Base-by-base conservation (phyloP, 2,329 filamentous ascomycete species). In the Mycocentrospora acerina region DNA sequence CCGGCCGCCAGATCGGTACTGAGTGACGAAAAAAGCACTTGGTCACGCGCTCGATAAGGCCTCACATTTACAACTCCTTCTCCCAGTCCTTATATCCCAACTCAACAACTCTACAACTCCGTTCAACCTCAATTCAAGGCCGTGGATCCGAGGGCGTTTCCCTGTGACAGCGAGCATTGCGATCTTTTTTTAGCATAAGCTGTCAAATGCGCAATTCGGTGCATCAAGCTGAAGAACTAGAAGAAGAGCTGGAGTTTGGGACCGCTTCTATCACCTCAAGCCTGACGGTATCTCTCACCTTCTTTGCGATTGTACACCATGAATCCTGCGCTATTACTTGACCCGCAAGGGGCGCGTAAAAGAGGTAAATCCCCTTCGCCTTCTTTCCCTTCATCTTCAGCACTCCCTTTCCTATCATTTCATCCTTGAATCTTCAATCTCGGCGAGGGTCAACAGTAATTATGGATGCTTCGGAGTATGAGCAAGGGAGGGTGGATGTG, bases 291-390 rank as follows among this genome's bases (percentile, higher is more conserved):
- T 22, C 19, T 22, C 19, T 22, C 19, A 22, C 19, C 19, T 11
- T 40, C 19, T 37, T 46, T 45, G 22, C 30, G 29, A 9, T 7
- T 44, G 30, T 44, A 36, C 44, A 46, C 15, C 35, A 55, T 59
- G 52, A 53, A 59, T 36, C 53, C 53, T 14, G 51, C 51, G 37
- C 40, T 59, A 37, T 54, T 59, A 55, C 51, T 57, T 48, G 52
- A 57, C 37, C 55, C 53, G 9, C 42, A 44, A 26, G 40, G 55
- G 50, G 43, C 44, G 27, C 52, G 50, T 32, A 47, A 48, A 41
- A 56, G 46, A 57, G 55, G 55, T 59, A 59, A 40, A 40, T 39
- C 27, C 44, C 30, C 18, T 35, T 36, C 25, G 19, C 34, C 27
- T 45, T 28, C 13, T 34, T 27, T 25, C 22, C 25, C 11, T 13